Percentiles rank a stretch among this genome's conserved stretches.
These are phyloP conservation scores for Debaryomyces subglobosus DNA, from an alignment of 1,139 yeast species.

Conservation along the genomic window DNA sequence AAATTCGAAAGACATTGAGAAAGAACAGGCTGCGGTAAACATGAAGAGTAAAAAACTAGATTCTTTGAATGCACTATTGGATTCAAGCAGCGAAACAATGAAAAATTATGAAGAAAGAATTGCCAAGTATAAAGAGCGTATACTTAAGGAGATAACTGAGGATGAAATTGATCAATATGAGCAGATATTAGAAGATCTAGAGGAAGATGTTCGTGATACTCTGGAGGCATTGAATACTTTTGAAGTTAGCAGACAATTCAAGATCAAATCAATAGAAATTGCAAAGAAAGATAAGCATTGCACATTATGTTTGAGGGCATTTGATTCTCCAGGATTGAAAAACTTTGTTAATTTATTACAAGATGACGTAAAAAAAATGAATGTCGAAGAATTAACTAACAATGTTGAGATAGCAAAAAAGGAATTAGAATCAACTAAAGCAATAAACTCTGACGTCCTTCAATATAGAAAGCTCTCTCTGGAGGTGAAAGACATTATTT, in stretches of 20 bases:
- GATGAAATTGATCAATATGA: slow-evolving; percentile 56
- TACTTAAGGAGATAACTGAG: slow-evolving; percentile 37
- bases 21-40: slow-evolving; percentile 13
- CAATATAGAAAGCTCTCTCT: slow-evolving; percentile 26
- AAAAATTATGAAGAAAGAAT: slow-evolving; percentile 21
- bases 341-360: slow-evolving; percentile 36
- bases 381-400: slow-evolving; percentile 38
- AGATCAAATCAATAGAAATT: slow-evolving; percentile 61
- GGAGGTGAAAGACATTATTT: slow-evolving; percentile 12
- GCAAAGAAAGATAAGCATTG: slow-evolving; percentile 62
- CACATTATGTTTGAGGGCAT: slow-evolving; percentile 64
- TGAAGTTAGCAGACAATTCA: slow-evolving; percentile 67
- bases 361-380: slow-evolving; percentile 41
- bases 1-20: slow-evolving; percentile 14
- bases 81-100: slow-evolving; percentile 16
- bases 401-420: slow-evolving; percentile 35
- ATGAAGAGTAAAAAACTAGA: slow-evolving; percentile 10
- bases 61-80: slow-evolving; percentile 17
- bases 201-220: slow-evolving; percentile 60
- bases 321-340: slow-evolving; percentile 45
- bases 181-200: slow-evolving; percentile 54
- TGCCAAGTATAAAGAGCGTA: slow-evolving; percentile 20
- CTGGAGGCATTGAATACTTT: slow-evolving; percentile 64
- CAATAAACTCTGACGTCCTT: slow-evolving; percentile 32
- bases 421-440: slow-evolving; percentile 30